A percentile compares a stretch with the other conserved stretches of the same genome.
These are phyloP conservation scores for Gynandropsis gynandra DNA, from an alignment of 345 rosid genomes.

Conservation along the genomic window DNA sequence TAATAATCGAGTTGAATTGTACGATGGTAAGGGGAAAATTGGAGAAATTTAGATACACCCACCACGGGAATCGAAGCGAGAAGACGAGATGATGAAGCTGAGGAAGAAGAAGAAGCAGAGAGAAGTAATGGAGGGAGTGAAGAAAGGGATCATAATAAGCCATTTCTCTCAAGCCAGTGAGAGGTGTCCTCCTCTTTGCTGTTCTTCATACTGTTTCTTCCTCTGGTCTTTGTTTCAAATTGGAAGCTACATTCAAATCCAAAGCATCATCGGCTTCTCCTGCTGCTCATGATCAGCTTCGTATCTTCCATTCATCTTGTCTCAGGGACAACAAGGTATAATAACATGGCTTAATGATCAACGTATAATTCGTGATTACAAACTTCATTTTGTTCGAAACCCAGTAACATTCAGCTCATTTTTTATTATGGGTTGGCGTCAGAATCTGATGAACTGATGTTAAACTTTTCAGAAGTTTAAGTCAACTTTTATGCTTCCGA, in stretches of 20 bases:
- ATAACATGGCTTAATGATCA: constrained; percentile 1
- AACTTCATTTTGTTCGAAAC: neutral
- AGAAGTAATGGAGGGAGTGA: constrained; percentile 46
- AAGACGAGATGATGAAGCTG: constrained; percentile 30
- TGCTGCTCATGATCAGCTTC: constrained; percentile 41
- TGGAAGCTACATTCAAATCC: constrained; percentile 36
- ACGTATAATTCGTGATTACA: neutral
- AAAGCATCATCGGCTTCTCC: constrained; percentile 6
- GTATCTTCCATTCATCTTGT: constrained; percentile 69
- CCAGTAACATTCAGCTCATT: neutral
- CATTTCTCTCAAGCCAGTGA: constrained; percentile 72
- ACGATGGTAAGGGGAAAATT: constrained; percentile 45
- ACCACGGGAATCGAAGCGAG: constrained; percentile 35
- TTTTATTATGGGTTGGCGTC: neutral
- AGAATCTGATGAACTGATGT: neutral
- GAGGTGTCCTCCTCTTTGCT: constrained; percentile 92
- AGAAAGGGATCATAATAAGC: constrained; percentile 64
- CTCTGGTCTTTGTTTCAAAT: constrained; percentile 83
- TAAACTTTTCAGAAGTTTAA: no score
- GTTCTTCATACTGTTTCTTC: constrained; percentile 74
- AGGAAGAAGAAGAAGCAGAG: constrained; percentile 31
- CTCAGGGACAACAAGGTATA: constrained; percentile 92
- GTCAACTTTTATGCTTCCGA: neutral
- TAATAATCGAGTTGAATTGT: constrained; percentile 75
- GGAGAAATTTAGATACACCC: constrained; percentile 82